Evolutionary conservation across 176 grass and related monocot genomes (phyloP), one percentile per base, ranked within the genome.

Genomic region (Cenchrus americanus): DNA sequence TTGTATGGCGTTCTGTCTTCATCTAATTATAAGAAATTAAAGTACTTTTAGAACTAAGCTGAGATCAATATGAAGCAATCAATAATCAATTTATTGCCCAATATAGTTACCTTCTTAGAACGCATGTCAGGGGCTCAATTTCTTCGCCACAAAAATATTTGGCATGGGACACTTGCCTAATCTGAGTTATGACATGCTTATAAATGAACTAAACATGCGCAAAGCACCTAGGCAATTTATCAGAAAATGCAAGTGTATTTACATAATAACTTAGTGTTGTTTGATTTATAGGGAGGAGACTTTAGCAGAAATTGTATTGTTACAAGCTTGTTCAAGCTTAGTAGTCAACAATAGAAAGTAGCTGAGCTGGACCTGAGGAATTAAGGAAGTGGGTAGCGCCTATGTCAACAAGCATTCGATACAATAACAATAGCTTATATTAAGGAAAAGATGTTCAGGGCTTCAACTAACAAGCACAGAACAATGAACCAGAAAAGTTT

Each of bases 221-320:
- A 44, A 68, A 72, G 32, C 42, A 74, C 47, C 19, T 74, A 79
- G 14, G 37, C 40, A 41, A 71, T 46, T 49, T 21, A 32, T 42
- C 43, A 80, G 14, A 79, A 65, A 83, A 65, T 49, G 17, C 14
- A 58, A 58, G 40, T 26, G 18, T 19, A 51, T 14, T 83, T 78
- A 27, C 32, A 55, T 15, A 82, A 82, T 47, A 74, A 46, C 10
- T 22, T 43, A 43, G 6, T 43, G 42, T 7, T 43, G 42, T 43
- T 43, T 43, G 42, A 43, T 43, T 43, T 7, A 5, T 43, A 43
- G 42, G 42, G 7, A 43, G 42, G 42, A 43, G 42, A 5, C 42
- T 43, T 43, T 0, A 77, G 64, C 27, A 55, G 37, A 50, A 14
- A 48, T 7, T 69, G 17, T 37, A 30, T 30, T 30, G 27, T 30